Conservation (phyloP, 768 basidiomycete species). For the Psilocybe tampanensis region DNA sequence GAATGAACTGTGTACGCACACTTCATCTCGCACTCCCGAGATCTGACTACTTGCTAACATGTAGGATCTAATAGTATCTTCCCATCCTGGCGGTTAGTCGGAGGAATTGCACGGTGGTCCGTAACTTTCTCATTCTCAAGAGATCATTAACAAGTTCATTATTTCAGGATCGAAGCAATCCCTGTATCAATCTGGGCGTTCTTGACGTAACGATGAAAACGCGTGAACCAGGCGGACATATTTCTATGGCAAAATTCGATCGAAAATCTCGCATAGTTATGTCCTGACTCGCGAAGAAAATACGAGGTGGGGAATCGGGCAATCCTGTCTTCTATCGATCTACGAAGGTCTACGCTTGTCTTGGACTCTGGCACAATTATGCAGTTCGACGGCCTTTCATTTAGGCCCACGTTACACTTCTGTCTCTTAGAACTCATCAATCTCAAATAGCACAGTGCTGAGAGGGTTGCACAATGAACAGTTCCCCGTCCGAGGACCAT, state of each 20-base stretch:
- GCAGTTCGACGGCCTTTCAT: neutral
- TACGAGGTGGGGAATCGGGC: neutral
- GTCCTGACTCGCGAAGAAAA: neutral
- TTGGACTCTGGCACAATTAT: neutral
- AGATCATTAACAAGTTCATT: constrained; percentile 10
- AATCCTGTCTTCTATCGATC: neutral
- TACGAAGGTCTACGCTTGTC: neutral
- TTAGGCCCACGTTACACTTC: neutral
- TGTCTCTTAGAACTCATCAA: neutral
- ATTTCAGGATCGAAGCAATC: constrained; percentile 8
- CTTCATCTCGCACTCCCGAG: constrained; percentile 8
- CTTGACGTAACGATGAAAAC: constrained; percentile 13
- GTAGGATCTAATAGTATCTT: constrained; percentile 7
- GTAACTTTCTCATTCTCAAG: constrained; percentile 5
- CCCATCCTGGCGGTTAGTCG: constrained; percentile 15
- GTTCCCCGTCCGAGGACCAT: neutral
- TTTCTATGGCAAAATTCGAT: constrained; percentile 18
- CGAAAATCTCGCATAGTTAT: constrained; percentile 13
- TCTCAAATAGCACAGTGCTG: neutral
- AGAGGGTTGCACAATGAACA: neutral
- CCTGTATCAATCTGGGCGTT: constrained; percentile 6
- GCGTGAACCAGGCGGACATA: constrained; percentile 1
- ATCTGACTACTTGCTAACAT: constrained; percentile 12
- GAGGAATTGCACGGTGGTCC: constrained; percentile 11
- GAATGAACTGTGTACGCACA: constrained; percentile 14